These are phyloP conservation scores for Trichomonas gallinae DNA, from an alignment of 208 protist species.

Conservation along the genomic window DNA sequence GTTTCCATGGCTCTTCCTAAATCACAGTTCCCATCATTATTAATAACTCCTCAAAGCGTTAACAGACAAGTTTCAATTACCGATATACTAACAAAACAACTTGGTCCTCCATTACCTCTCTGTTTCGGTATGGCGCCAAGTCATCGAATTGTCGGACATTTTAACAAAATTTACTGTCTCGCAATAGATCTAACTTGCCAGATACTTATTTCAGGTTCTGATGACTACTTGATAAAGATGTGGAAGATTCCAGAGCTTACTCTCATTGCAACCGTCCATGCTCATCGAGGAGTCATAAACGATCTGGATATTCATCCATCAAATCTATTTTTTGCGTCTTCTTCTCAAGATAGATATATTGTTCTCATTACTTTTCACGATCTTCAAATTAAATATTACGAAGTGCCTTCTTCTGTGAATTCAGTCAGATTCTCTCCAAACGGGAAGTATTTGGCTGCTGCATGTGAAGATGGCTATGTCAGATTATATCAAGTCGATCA, in stretches of 20 bases:
- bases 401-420: not conserved
- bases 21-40: not conserved
- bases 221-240: not conserved
- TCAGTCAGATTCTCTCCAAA: not conserved
- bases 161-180: not conserved
- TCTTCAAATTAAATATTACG: not conserved
- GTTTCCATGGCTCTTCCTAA: not conserved
- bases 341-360: not conserved
- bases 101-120: not conserved
- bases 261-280: not conserved
- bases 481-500: not conserved
- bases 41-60: not conserved
- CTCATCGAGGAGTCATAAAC: not conserved
- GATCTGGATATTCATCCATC: not conserved
- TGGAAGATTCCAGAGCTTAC: not conserved
- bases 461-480: not conserved
- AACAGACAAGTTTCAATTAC: not conserved
- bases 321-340: not conserved
- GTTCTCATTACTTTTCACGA: not conserved
- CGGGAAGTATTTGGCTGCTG: not conserved
- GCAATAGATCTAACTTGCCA: not conserved
- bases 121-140: not conserved
- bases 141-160: not conserved
- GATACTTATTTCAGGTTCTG: not conserved
- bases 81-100: not conserved